These are phyloP conservation scores for Wolfiporia cocos DNA, from an alignment of 1,284 basidiomycete genomes.

Conservation along the genomic window DNA sequence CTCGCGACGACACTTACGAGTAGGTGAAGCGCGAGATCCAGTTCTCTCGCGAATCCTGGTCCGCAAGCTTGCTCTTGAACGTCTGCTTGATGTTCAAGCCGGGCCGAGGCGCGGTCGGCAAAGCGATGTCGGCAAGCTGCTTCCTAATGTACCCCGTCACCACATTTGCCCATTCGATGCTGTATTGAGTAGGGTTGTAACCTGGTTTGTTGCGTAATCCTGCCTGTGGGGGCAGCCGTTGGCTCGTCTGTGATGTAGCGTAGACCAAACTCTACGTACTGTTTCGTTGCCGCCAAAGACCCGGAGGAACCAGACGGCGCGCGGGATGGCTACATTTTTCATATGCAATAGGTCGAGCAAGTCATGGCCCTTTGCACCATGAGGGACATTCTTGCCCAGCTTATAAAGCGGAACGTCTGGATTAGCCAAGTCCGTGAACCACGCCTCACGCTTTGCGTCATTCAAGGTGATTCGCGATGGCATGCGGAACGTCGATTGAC, in stretches of 20 bases:
- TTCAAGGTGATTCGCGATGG: constrained; percentile 88
- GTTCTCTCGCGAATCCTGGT: constrained; percentile 59
- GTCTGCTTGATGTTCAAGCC: constrained; percentile 75
- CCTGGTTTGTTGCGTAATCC: constrained; percentile 67
- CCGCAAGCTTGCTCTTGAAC: constrained; percentile 71
- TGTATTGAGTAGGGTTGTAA: constrained; percentile 80
- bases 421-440: constrained; percentile 90
- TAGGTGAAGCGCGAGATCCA: constrained; percentile 85
- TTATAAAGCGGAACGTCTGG: constrained; percentile 84
- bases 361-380: constrained; percentile 90
- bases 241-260: too few relatives aligned
- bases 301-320: constrained; percentile 94
- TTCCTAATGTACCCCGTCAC: constrained; percentile 88
- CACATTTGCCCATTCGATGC: constrained; percentile 84
- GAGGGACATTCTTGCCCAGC: constrained; percentile 87
- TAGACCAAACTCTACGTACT: constrained; percentile 44
- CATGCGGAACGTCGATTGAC: constrained; percentile 74
- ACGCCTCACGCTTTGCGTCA: constrained; percentile 82
- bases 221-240: constrained; percentile 39
- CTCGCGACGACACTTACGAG: constrained; percentile 40
- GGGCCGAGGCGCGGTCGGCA: constrained; percentile 72
- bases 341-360: constrained; percentile 84
- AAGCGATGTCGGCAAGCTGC: constrained; percentile 78
- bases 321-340: constrained; percentile 75
- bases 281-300: constrained; percentile 96